Evolutionary conservation across 352 stramenopile genomes (phyloP).

Genomic region (Phytopythium boreale): DNA sequence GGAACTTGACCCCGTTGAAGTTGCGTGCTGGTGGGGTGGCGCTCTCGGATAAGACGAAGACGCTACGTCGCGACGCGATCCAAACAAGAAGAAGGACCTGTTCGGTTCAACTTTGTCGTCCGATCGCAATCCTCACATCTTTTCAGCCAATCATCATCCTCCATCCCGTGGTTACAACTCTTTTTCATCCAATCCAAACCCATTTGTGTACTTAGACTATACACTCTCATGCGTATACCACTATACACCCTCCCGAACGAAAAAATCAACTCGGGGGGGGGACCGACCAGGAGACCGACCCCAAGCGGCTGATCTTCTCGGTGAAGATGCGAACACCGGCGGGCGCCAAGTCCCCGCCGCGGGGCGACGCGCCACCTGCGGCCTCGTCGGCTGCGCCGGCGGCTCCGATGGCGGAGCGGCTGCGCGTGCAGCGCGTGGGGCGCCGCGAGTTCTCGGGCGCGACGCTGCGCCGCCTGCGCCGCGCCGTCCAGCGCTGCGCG

Average conservation of each 20-base stretch:
- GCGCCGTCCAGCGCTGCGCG: constrained; percentile 30
- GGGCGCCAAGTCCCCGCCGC: neutral
- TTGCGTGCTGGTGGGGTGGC: no score
- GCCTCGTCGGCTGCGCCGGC: neutral
- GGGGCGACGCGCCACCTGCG: neutral
- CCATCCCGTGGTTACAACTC: neutral
- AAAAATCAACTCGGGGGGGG: no score
- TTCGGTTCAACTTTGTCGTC: no score
- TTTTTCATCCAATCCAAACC: neutral
- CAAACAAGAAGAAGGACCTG: no score
- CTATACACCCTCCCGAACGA: neutral
- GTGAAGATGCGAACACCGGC: neutral
- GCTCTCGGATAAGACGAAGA: no score
- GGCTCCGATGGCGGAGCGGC: neutral
- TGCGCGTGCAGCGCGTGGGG: constrained; percentile 30
- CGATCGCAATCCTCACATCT: neutral
- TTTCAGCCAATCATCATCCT: constrained; percentile 3
- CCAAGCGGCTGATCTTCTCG: neutral
- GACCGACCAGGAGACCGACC: no score
- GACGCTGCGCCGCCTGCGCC: constrained; percentile 28
- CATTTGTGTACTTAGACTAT: neutral
- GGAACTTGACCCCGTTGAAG: no score
- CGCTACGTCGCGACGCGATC: no score
- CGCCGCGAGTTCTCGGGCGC: constrained; percentile 22
- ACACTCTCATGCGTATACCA: neutral